phyloP scores from a whole-genome alignment of 352 stramenopile genomes.

The Globisporangium ultimum region DNA sequence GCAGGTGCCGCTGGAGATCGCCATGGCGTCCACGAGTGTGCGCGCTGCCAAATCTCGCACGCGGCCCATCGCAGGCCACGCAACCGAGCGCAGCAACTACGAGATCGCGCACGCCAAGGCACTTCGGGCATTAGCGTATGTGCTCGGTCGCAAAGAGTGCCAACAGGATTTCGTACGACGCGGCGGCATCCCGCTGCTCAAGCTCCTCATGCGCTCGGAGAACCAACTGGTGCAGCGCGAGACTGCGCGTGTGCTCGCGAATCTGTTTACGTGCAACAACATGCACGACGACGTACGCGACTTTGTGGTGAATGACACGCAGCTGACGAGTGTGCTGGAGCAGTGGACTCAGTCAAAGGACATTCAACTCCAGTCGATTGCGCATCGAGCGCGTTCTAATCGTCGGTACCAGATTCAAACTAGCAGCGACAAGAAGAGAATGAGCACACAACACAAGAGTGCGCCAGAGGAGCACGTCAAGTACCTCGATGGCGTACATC shows the following conservation, averaged over 20 bases:
- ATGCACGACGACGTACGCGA: constrained; percentile 29
- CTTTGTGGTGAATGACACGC: constrained; percentile 34
- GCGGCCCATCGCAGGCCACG: constrained; percentile 39
- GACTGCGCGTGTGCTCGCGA: constrained; percentile 57
- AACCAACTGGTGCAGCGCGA: constrained; percentile 51
- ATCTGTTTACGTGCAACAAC: constrained; percentile 56
- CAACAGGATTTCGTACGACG: constrained; percentile 48
- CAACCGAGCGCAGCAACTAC: constrained; percentile 23
- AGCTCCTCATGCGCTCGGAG: constrained; percentile 39
- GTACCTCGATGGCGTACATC: constrained; percentile 71
- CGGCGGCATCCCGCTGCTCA: constrained; percentile 54
- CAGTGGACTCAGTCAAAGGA: constrained; percentile 44
- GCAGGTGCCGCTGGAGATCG: constrained; percentile 45
- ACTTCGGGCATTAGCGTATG: constrained; percentile 57
- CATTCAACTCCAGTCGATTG: constrained; percentile 43
- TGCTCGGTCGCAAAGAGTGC: constrained; percentile 46
- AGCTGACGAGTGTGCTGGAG: constrained; percentile 37
- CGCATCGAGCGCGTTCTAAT: constrained; percentile 57
- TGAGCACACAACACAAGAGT: background rate
- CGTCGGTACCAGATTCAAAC: constrained; percentile 40
- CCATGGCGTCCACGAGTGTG: constrained; percentile 46
- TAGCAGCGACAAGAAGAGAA: constrained; percentile 4
- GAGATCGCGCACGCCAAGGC: constrained; percentile 55
- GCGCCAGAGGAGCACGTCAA: constrained; percentile 25
- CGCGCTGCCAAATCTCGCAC: constrained; percentile 58